Evolutionary conservation across 306 rosid species (phyloP).

Genomic region (Trifolium repens): DNA sequence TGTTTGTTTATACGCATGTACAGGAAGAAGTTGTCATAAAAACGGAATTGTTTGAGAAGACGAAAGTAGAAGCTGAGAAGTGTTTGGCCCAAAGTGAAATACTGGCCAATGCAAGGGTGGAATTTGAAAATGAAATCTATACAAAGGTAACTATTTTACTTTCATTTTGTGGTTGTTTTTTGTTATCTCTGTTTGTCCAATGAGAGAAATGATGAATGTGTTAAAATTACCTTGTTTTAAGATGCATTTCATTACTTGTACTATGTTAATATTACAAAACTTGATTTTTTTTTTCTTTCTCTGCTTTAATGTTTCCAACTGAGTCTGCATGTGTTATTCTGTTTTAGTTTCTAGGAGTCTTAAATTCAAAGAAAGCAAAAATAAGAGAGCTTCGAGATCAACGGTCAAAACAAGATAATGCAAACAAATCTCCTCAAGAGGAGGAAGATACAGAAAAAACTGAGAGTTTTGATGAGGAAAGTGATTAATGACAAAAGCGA

Average conservation of each 20-base stretch:
- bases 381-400: slow-evolving; percentile 76
- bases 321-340: slow-evolving; percentile 42
- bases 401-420: slow-evolving; percentile 46
- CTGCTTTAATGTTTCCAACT: slow-evolving; percentile 8
- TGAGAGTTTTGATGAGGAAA: slow-evolving; percentile 66
- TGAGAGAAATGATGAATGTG: neutral
- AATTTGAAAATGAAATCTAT: slow-evolving; percentile 76
- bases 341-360: slow-evolving; percentile 78
- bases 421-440: slow-evolving; percentile 63
- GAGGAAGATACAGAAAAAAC: slow-evolving; percentile 80
- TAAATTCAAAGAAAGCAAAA: slow-evolving; percentile 86
- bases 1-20: slow-evolving; percentile 31
- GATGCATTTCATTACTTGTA: neutral
- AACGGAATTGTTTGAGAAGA: slow-evolving; percentile 67
- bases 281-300: slow-evolving; percentile 19
- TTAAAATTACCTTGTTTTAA: neutral
- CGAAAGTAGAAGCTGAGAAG: slow-evolving; percentile 84
- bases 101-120: slow-evolving; percentile 67
- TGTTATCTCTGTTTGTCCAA: neutral
- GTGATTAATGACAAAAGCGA: slow-evolving; percentile 50
- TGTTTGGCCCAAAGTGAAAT: slow-evolving; percentile 81
- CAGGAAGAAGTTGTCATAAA: slow-evolving; percentile 90
- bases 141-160: slow-evolving; percentile 60
- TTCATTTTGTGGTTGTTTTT: slow-evolving; percentile 25
- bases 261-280: neutral